Conservation (phyloP, 2,329 filamentous ascomycete genomes). For the Fusarium subtropicale region DNA sequence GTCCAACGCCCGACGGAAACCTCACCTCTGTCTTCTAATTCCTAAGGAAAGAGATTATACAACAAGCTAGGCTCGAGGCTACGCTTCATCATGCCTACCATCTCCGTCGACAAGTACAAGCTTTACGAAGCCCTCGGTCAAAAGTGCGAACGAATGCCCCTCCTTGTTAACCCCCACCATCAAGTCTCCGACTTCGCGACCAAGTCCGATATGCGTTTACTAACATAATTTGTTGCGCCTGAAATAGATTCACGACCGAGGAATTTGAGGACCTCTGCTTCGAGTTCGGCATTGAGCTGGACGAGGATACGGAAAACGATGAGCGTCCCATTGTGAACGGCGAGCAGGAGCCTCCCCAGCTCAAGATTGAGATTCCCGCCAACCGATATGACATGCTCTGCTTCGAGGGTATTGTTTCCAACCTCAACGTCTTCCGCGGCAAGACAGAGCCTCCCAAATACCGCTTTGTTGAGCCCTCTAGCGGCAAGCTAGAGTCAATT, state of each 20-base stretch:
- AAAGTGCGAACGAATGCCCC: constrained; percentile 68
- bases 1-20: constrained; percentile 39
- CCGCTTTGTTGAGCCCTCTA: constrained; percentile 76
- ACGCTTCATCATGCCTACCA: constrained; percentile 83
- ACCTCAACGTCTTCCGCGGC: constrained; percentile 93
- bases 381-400: constrained; percentile 96
- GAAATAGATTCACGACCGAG: constrained; percentile 81
- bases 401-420: constrained; percentile 95
- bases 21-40: constrained; percentile 31
- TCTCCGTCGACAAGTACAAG: constrained; percentile 94
- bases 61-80: constrained; percentile 39
- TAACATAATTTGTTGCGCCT: constrained; percentile 32
- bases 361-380: constrained; percentile 98
- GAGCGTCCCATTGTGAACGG: constrained; percentile 80
- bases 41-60: constrained; percentile 29
- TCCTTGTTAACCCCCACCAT: constrained; percentile 38
- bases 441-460: constrained; percentile 83
- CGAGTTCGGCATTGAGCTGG: constrained; percentile 97
- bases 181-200: constrained; percentile 36
- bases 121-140: constrained; percentile 93
- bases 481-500: constrained; percentile 81
- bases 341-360: constrained; percentile 86
- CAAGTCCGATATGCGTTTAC: constrained; percentile 15
- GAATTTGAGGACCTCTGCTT: constrained; percentile 98
- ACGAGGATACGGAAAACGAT: constrained; percentile 89